Evolutionary conservation across 2,329 filamentous ascomycete genomes (phyloP), one percentile per base, ranked within the genome.

Genomic region (Epichloe hybrida): DNA sequence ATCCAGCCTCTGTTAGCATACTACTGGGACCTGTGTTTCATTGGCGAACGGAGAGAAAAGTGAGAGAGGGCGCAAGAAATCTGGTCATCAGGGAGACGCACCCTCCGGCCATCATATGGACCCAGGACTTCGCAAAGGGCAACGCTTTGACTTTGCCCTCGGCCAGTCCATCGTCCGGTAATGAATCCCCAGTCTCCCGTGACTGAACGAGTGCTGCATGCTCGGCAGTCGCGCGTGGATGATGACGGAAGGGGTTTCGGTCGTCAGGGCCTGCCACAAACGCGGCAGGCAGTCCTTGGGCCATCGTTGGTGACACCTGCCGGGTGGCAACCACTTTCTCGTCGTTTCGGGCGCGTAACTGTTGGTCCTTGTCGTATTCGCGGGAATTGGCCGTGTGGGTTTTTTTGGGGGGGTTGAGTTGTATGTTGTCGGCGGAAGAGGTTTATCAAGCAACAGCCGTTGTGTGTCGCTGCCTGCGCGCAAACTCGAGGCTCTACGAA

Each of bases 51-150:
- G 15, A 38, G 12, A 13, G 36, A 0, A n/a, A n/a, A n/a, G 15
- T 17, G 3, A n/a, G n/a, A 37, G 13, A n/a, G 5, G 7, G 36
- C 12, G 36, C 12, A n/a, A 7, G 36, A n/a, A n/a, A 5, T n/a
- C 21, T 15, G 41, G 7, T n/a, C 44, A 12, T 17, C 46, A 17
- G 46, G 17, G 21, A 37, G 43, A 72, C 79, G 61, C 77, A 94
- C 88, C 83, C 90, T 75, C 90, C 90, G 50, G 90, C 90, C 52
- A 95, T 78, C 62, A 96, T 84, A 72, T 95, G 89, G 54, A 89
- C 86, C 86, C 88, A 95, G 66, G 88, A 89, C 67, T 89, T 91
- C 17, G 82, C 74, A 60, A 78, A 77, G 2, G 77, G 75, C 38
- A 72, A 66, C 15, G 65, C 63, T 56, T 72, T 70, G 50, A 64